phyloP scores from a whole-genome alignment of 1,139 yeast genomes.

The Yamadazyma triangularis region DNA sequence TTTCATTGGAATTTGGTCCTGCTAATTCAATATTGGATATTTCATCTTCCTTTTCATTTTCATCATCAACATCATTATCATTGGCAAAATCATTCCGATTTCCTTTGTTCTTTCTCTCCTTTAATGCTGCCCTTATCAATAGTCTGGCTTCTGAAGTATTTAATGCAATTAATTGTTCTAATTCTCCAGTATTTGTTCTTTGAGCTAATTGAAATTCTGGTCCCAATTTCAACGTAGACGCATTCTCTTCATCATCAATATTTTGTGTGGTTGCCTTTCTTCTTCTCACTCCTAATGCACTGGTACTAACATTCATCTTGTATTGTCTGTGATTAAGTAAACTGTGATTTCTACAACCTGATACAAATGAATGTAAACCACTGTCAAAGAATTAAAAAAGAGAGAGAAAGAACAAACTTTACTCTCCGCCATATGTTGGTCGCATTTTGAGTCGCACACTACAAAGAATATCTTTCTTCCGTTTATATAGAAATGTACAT shows the following conservation, averaged over 20 bases:
- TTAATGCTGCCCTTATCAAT: conserved; percentile 83
- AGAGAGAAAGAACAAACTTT: no score
- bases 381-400: no score
- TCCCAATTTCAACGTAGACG: conserved; percentile 80
- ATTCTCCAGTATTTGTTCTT: conserved; percentile 74
- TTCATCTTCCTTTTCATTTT: conserved; percentile 53
- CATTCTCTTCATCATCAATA: conserved; percentile 84
- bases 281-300: conserved; percentile 80
- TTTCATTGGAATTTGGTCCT: conserved; percentile 58
- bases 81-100: conserved; percentile 21
- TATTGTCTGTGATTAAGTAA: no score
- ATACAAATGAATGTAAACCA: no score
- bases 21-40: conserved; percentile 68
- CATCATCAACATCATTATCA: no score
- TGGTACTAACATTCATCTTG: conserved; percentile 83
- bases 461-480: no score
- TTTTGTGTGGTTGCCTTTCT: conserved; percentile 53
- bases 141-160: conserved; percentile 87
- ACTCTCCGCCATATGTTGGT: no score
- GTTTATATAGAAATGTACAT: no score
- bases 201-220: conserved; percentile 87
- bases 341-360: no score
- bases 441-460: no score
- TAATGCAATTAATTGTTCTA: conserved; percentile 74
- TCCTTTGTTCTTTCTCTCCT: conserved; percentile 57